These are phyloP conservation scores for Phanerodontia chrysosporium DNA, from an alignment of 768 basidiomycete genomes.

Conservation along the genomic window DNA sequence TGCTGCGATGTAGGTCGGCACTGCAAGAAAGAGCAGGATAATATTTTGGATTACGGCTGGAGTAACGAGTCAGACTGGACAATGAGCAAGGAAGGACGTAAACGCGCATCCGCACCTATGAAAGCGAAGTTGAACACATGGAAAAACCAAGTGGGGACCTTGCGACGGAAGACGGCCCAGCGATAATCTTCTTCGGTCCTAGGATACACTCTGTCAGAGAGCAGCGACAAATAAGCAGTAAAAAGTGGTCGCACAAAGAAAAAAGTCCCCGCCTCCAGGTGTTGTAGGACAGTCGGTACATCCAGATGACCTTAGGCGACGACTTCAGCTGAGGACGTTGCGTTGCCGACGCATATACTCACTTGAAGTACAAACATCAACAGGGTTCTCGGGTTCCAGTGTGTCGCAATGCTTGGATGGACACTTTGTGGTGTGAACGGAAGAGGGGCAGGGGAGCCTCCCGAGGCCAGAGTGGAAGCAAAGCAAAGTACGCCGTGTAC, in stretches of 20 bases:
- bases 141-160: conserved; percentile 52
- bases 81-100: not conserved
- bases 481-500: conserved; percentile 78
- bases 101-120: conserved; percentile 45
- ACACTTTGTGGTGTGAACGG: conserved; percentile 55
- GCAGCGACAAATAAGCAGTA: too few relatives aligned
- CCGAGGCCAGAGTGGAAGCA: conserved; percentile 59
- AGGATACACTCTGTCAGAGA: not conserved
- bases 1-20: conserved; percentile 56
- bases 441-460: conserved; percentile 38
- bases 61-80: conserved; percentile 5
- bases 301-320: conserved; percentile 46
- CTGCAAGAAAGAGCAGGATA: conserved; percentile 66
- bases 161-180: conserved; percentile 72
- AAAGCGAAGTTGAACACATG: conserved; percentile 66
- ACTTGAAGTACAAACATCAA: conserved; percentile 72
- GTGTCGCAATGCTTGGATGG: conserved; percentile 28
- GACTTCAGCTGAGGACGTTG: not conserved
- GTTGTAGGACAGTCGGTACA: conserved; percentile 72
- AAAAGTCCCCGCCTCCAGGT: conserved; percentile 83
- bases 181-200: conserved; percentile 90
- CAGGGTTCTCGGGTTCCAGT: conserved; percentile 66
- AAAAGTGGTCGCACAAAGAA: conserved; percentile 39
- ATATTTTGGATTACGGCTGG: conserved; percentile 73
- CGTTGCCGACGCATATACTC: conserved; percentile 16